Conservation (phyloP, 2,329 filamentous ascomycete genomes). For the Colletotrichum tropicicola region DNA sequence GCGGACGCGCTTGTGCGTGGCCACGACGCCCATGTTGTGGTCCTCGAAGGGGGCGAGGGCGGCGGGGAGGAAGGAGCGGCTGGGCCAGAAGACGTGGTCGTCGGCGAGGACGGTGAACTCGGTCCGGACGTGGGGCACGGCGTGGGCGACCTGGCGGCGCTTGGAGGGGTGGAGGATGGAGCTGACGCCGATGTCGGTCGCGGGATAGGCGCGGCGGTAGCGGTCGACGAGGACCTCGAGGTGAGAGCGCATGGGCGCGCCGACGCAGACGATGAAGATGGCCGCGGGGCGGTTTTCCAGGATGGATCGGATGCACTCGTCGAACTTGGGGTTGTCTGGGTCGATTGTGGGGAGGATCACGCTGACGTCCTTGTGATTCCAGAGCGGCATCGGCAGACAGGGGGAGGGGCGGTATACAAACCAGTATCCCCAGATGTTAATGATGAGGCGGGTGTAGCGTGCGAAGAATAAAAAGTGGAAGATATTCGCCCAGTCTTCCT, state of each 20-base stretch:
- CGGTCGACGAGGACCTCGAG: background rate
- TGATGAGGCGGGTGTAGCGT: background rate
- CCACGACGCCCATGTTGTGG: constrained; percentile 59
- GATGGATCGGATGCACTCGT: constrained; percentile 49
- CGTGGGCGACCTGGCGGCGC: constrained; percentile 55
- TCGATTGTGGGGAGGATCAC: constrained; percentile 62
- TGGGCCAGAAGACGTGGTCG: constrained; percentile 63
- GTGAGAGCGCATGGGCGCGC: constrained; percentile 30
- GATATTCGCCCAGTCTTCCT: background rate
- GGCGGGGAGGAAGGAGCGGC: constrained; percentile 46
- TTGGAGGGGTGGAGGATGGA: constrained; percentile 51
- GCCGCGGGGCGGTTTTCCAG: constrained; percentile 46
- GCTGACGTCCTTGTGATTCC: constrained; percentile 51
- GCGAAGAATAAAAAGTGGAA: background rate
- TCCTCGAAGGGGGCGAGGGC: constrained; percentile 56
- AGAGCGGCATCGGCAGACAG: constrained; percentile 37
- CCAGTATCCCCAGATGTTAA: constrained; percentile 1
- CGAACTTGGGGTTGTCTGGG: constrained; percentile 50
- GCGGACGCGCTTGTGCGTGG: constrained; percentile 63
- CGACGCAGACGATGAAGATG: constrained; percentile 57
- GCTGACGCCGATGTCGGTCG: constrained; percentile 40
- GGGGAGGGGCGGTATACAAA: constrained; percentile 48
- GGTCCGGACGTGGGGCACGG: constrained; percentile 46
- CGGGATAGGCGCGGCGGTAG: constrained; percentile 17
- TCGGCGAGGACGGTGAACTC: constrained; percentile 56